Base-by-base conservation (phyloP, 345 rosid genomes). In the Garcia nutans region DNA sequence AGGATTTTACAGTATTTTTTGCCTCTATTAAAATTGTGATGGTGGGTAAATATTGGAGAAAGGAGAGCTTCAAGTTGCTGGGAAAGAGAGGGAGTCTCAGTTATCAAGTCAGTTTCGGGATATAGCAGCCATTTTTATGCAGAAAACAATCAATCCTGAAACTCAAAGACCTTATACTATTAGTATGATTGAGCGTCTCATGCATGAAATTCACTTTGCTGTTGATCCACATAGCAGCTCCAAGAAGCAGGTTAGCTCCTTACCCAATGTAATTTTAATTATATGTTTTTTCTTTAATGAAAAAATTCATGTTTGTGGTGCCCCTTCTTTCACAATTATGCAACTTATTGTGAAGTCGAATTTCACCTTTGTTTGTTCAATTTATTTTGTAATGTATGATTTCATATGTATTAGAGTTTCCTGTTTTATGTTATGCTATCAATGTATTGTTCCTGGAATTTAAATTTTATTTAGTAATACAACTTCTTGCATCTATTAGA, bases 1-100 rank as follows among this genome's bases (percentile, higher is more conserved):
- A 17, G 20, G 24, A 22, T 44, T 22, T 23, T 3, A 44, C 50
- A 28, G 13, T 20, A 16, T 65, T 10, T 67, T 45, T 13, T 47
- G 0, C 17, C 15, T 23, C 3, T 24, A 26, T 44, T 22, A 12
- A 2, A 63, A 15, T 24, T 68, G 15, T 65, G 42, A 9, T 67
- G 73, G 28, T 52, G 56, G 65, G 54, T 79, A 95, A 96, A 93
- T 96, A 81, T 70, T 96, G 92, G 97, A 93, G 31, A 92, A 92
- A 84, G 99, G 99, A 54, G 99, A 96, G 85, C 97, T 96, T 77
- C 98, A 96, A 82, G 90, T 96, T 82, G 99, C 99, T 12, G 99
- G 98, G 31, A 95, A 95, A 84, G 99, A 93, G 85, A 85, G 98
- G 86, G 99, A 95, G 65, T 87, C 92, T 10, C 98, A 95, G 82